A percentile compares a stretch with the other conserved stretches of the same genome.
These are phyloP conservation scores for Termitomyces sp. DNA, from an alignment of 768 basidiomycete genomes.

Conservation along the genomic window DNA sequence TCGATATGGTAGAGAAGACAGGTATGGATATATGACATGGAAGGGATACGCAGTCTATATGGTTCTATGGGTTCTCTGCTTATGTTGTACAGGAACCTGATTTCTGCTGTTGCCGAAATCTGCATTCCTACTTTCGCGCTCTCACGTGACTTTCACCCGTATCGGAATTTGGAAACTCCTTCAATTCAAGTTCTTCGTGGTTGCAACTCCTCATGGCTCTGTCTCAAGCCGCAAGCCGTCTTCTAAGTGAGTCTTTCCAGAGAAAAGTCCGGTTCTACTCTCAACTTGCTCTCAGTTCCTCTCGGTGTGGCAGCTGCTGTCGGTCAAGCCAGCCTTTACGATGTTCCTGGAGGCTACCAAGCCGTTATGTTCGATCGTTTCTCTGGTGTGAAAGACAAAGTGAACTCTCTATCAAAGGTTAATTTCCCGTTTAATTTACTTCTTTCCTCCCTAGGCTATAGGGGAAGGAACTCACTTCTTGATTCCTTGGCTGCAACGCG, in stretches of 20 bases:
- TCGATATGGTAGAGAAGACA: too few relatives aligned
- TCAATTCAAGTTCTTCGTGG: background rate
- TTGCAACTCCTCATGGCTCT: conserved; percentile 39
- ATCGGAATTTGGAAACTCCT: background rate
- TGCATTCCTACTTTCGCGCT: background rate
- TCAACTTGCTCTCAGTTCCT: conserved; percentile 30
- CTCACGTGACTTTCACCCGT: background rate
- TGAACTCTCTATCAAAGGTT: conserved; percentile 16
- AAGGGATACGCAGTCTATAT: too few relatives aligned
- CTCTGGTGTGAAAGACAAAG: conserved; percentile 80
- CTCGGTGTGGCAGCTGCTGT: conserved; percentile 39
- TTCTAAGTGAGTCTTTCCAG: conserved; percentile 35
- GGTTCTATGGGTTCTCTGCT: too few relatives aligned
- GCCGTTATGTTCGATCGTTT: conserved; percentile 99
- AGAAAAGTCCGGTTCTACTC: background rate
- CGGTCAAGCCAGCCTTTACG: conserved; percentile 49
- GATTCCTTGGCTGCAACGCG: conserved; percentile 92
- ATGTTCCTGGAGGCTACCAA: conserved; percentile 87
- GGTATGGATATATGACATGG: too few relatives aligned
- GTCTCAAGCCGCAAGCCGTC: conserved; percentile 39
- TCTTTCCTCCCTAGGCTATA: conserved; percentile 51
- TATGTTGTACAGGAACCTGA: too few relatives aligned
- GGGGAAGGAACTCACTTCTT: conserved; percentile 95
- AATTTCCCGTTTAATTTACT: background rate
- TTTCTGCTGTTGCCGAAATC: too few relatives aligned